Conservation (phyloP, 2,329 filamentous ascomycete genomes). For the Myriangium duriaei region DNA sequence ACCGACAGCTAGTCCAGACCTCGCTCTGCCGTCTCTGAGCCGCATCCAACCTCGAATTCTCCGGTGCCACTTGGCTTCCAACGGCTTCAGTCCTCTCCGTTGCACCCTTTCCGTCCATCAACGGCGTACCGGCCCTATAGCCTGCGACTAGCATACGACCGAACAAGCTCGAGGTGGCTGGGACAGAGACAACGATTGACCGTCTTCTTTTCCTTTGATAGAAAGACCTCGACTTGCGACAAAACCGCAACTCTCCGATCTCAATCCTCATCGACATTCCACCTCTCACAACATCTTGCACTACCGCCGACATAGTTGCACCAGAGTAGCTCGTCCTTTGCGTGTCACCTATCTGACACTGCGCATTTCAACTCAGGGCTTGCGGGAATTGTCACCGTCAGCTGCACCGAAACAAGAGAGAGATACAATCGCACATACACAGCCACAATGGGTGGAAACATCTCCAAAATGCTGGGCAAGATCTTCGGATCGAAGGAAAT, state of each 20-base stretch:
- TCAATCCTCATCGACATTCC: conserved; percentile 1
- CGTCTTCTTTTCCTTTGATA: conserved; percentile 1
- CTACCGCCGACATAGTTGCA: conserved; percentile 1
- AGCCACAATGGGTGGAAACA: conserved; percentile 67
- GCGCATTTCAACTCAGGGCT: too few species aligned
- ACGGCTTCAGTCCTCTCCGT: conserved; percentile 6
- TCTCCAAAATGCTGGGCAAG: conserved; percentile 96
- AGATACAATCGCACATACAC: conserved; percentile 5
- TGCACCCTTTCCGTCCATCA: conserved; percentile 7
- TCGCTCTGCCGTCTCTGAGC: neutral
- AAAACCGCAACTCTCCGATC: conserved; percentile 4
- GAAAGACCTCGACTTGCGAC: conserved; percentile 1
- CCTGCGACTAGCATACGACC: conserved; percentile 8
- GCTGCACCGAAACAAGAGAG: neutral
- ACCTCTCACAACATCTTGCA: conserved; percentile 2
- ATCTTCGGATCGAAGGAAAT: conserved; percentile 99
- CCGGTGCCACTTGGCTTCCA: conserved; percentile 3
- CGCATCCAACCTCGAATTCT: neutral
- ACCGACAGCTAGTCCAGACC: too few species aligned
- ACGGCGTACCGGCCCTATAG: conserved; percentile 10
- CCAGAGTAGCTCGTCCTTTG: too few species aligned
- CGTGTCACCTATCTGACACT: too few species aligned
- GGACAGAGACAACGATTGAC: conserved; percentile 1
- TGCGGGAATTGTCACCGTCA: too few species aligned
- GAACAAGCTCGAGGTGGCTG: conserved; percentile 7